A percentile compares a stretch with the other conserved stretches of the same genome.
Evolutionary conservation across 352 stramenopile genomes (phyloP).

Genomic region (Globisporangium radiosum): DNA sequence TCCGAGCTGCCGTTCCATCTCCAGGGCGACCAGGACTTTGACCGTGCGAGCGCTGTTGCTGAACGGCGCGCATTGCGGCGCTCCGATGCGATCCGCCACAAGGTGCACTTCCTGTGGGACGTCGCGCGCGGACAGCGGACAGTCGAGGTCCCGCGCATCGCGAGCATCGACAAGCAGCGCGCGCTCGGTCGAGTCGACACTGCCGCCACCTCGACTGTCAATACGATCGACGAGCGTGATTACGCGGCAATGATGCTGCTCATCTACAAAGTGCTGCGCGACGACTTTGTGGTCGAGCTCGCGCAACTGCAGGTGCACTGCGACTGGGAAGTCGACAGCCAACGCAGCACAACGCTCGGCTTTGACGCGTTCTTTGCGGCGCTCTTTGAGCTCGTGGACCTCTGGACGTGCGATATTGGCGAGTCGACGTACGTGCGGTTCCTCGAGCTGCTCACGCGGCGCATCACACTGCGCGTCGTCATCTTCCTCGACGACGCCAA

Average conservation of each 20-base stretch:
- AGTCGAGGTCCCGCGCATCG: conserved; percentile 12
- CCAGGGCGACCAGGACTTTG: conserved; percentile 61
- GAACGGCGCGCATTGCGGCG: conserved; percentile 47
- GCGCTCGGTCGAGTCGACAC: conserved; percentile 1
- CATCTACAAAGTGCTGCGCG: conserved; percentile 69
- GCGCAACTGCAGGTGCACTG: conserved; percentile 59
- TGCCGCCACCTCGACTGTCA: conserved; percentile 1
- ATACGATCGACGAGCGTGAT: conserved; percentile 45
- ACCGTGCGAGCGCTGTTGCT: conserved; percentile 49
- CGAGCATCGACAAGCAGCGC: conserved; percentile 2
- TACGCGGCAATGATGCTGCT: conserved; percentile 73
- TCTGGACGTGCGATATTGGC: conserved; percentile 77
- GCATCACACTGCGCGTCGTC: conserved; percentile 61
- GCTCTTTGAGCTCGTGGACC: conserved; percentile 71
- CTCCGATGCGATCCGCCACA: conserved; percentile 30
- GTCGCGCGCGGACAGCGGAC: conserved; percentile 41
- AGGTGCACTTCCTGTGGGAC: conserved; percentile 61
- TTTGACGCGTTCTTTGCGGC: conserved; percentile 65
- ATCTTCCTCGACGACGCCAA: conserved; percentile 68
- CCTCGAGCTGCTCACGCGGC: conserved; percentile 48
- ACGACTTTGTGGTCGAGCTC: conserved; percentile 57
- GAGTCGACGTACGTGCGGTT: conserved; percentile 64
- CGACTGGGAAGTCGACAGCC: conserved; percentile 78
- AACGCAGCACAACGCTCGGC: conserved; percentile 37
- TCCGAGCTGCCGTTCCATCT: conserved; percentile 64